phyloP scores from a whole-genome alignment of 108 stramenopile species.

The Nitzschia palea region DNA sequence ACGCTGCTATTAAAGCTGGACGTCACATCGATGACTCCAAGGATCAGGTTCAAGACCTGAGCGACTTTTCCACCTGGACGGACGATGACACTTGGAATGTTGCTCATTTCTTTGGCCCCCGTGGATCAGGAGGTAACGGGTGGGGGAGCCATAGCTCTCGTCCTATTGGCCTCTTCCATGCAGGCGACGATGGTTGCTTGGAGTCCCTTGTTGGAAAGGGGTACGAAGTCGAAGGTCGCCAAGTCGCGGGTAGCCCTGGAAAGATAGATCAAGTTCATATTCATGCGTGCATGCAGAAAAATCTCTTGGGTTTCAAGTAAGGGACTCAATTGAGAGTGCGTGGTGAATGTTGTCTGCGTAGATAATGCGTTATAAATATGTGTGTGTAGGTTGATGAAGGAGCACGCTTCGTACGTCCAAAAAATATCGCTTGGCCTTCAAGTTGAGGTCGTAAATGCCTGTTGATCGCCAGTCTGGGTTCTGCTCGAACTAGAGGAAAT shows the following conservation, averaged over 20 bases:
- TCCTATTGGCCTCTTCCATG: constrained; percentile 42
- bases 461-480: no score
- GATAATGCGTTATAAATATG: no score
- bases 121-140: constrained; percentile 59
- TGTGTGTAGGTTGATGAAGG: no score
- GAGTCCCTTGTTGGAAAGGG: constrained; percentile 41
- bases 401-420: no score
- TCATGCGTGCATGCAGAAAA: constrained; percentile 49
- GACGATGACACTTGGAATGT: constrained; percentile 47
- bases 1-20: constrained; percentile 33
- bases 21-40: constrained; percentile 44
- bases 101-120: constrained; percentile 54
- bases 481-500: no score
- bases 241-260: constrained; percentile 33
- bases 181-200: constrained; percentile 54
- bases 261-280: constrained; percentile 60
- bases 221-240: constrained; percentile 42
- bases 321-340: no score
- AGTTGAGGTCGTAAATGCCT: no score
- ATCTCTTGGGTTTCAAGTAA: no score
- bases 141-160: constrained; percentile 66
- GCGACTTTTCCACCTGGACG: constrained; percentile 57
- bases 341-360: no score
- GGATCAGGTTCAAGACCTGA: constrained; percentile 41
- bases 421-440: no score